These are phyloP conservation scores for Carallia pectinifolia DNA, from an alignment of 345 rosid genomes.

Conservation along the genomic window DNA sequence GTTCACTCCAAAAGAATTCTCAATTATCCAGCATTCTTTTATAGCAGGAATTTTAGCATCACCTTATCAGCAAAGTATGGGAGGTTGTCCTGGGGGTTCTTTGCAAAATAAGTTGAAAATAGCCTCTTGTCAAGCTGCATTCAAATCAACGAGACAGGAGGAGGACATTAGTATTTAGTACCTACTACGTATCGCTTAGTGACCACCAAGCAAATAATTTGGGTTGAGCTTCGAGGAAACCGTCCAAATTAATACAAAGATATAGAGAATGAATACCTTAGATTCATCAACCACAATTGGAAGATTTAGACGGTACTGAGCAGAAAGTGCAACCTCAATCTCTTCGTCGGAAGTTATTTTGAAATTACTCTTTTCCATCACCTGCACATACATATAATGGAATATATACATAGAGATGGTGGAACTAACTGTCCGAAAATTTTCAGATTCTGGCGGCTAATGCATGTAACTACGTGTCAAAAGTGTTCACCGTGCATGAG, in stretches of 20 bases:
- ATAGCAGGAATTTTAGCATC: neutral
- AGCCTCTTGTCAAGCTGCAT: slow-evolving; percentile 66
- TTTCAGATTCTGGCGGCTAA: too few relatives aligned
- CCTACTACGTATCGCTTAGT: too few relatives aligned
- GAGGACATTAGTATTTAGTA: too few relatives aligned
- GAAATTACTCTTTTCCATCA: slow-evolving; percentile 79
- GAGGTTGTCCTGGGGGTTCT: slow-evolving; percentile 57
- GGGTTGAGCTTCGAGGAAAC: too few relatives aligned
- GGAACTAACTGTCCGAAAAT: too few relatives aligned
- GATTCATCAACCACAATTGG: slow-evolving; percentile 68
- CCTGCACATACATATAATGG: slow-evolving; percentile 29
- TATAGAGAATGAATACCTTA: slow-evolving; percentile 38
- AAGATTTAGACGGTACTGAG: slow-evolving; percentile 71
- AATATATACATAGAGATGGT: too few relatives aligned
- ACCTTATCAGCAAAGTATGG: slow-evolving; percentile 76
- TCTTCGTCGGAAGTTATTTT: slow-evolving; percentile 57
- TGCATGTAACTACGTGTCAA: too few relatives aligned
- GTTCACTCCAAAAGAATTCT: neutral
- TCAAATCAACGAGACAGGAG: slow-evolving; percentile 7
- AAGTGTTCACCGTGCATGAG: too few relatives aligned
- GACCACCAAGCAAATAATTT: too few relatives aligned
- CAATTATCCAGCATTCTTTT: neutral
- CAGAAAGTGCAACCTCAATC: slow-evolving; percentile 62
- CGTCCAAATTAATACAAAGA: too few relatives aligned
- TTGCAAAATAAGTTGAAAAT: slow-evolving; percentile 48